Evolutionary conservation across 73 alveolate species (phyloP), one percentile per base, ranked within the genome.

Genomic region (Paramecium caudatum): DNA sequence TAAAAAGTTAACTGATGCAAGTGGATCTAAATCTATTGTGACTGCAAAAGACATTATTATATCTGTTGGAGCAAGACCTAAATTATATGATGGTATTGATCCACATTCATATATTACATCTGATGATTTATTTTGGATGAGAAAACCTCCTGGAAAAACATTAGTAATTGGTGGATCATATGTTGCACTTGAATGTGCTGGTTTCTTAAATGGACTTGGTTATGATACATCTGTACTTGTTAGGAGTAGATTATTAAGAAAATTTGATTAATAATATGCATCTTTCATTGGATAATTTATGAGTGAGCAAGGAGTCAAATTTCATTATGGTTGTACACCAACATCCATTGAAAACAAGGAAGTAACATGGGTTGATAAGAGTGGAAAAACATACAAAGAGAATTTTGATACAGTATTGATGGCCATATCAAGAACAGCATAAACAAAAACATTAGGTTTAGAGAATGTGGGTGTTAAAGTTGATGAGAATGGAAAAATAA

Each of bases 231-330:
- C 98, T 25, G 98, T 98, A 10, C 91, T 98, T 98, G 99, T 96
- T 47, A 94, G 99, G 41, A 94, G 99, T 23, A 96, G 96, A 69
- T 90, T 98, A 68, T 91, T 98, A 84, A 95, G 99, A 85, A 99
- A 99, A 19, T 97, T 98, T 69, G 99, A 98, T 93, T 85, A 98
- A 46, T 97, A 98, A 90, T 94, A 97, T 94, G 99, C 99, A 13
- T 85, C 97, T 45, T 92, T 94, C 86, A 91, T 98, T 61, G 99
- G 96, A 47, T 41, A 47, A 15, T 95, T 91, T 87, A 93, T 98
- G 98, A 97, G 82, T 83, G 92, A 90, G 47, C 96, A 91, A 43
- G 99, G 99, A 1, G 93, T 94, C 10, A 95, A 94, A 65, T 95
- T 97, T 70, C 92, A 93, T 41, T 99, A 86, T 41, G 33, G 74